Percentiles rank a stretch among this genome's conserved stretches.
Conservation (phyloP, 2,329 filamentous ascomycete genomes). For the Claviceps arundinis region DNA sequence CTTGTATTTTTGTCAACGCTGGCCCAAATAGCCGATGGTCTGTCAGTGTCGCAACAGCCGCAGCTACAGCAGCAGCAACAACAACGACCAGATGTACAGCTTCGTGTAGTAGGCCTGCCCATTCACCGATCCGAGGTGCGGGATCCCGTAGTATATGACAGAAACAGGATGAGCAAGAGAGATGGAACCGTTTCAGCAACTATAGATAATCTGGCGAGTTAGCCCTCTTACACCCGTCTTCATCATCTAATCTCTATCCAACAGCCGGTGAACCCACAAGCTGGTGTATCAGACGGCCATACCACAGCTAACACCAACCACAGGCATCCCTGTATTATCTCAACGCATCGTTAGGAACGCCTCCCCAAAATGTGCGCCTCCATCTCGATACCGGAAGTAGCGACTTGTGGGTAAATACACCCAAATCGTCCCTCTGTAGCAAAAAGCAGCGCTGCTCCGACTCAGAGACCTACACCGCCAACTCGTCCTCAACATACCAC, state of each 20-base stretch:
- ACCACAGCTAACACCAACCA: not conserved
- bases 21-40: constrained; percentile 8
- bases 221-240: not conserved
- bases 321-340: constrained; percentile 51
- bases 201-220: constrained; percentile 42
- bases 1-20: constrained; percentile 9
- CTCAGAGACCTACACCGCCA: constrained; percentile 55
- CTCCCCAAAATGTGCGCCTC: constrained; percentile 40
- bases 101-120: constrained; percentile 32
- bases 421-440: constrained; percentile 46
- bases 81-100: constrained; percentile 16
- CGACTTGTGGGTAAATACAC: constrained; percentile 58
- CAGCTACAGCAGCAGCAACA: not conserved
- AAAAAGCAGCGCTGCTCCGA: constrained; percentile 37
- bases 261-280: too few relatives aligned
- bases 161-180: constrained; percentile 21
- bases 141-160: constrained; percentile 31
- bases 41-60: constrained; percentile 11
- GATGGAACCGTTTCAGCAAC: constrained; percentile 28
- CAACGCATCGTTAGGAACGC: constrained; percentile 50
- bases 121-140: constrained; percentile 23
- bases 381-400: constrained; percentile 58
- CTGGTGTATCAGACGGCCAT: too few relatives aligned
- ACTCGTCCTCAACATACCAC: constrained; percentile 61
- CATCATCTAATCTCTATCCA: too few relatives aligned